Base-by-base conservation (phyloP, 2,329 filamentous ascomycete genomes). In the Colletotrichum trifolii region DNA sequence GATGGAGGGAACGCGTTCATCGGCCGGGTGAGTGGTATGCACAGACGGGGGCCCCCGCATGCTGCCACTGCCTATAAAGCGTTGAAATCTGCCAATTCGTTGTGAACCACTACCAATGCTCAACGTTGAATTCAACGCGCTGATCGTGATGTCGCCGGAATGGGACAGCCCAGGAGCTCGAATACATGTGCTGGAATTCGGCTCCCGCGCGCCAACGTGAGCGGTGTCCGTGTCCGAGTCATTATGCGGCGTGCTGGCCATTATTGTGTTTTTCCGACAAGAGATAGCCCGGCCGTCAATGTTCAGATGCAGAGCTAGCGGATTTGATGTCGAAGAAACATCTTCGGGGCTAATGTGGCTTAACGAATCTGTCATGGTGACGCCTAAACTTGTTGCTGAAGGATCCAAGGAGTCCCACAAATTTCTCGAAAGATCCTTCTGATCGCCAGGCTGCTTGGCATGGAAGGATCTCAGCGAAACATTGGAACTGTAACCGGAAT, bases 401-500 rank as follows among this genome's bases (percentile, higher is more conserved):
- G 25, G 25, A 25, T 25, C 25, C 25, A 25, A 25, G 25, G 4
- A 25, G 25, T 25, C 25, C 25, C 25, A 25, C 2, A 4, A 3
- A 25, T 46, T 54, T 48, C 8, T 67, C 66, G 40, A 17, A 13
- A 13, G 17, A 34, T 36, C 56, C n/a, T 43, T 49, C 25, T 40
- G 49, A 12, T 10, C 12, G 8, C 36, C 60, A 45, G 56, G 48
- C 64, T 76, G 79, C 8, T 73, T 71, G 25, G 78, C 75, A 57
- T 73, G 77, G n/a, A 85, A 79, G 1, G 86, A 88, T 43, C 83
- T 81, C 15, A 88, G 73, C 11, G 87, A 89, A 5, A 85, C 77
- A 69, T 84, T 88, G 8, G 86, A 89, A 69, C 85, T 85, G 69
- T 89, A 89, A 13, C 86, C 86, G 34, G 86, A 89, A 70, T 89